Percentiles rank a stretch among this genome's conserved stretches.
These are phyloP conservation scores for Exutisphaerella laricina DNA, from an alignment of 2,329 filamentous ascomycete species.

Conservation along the genomic window DNA sequence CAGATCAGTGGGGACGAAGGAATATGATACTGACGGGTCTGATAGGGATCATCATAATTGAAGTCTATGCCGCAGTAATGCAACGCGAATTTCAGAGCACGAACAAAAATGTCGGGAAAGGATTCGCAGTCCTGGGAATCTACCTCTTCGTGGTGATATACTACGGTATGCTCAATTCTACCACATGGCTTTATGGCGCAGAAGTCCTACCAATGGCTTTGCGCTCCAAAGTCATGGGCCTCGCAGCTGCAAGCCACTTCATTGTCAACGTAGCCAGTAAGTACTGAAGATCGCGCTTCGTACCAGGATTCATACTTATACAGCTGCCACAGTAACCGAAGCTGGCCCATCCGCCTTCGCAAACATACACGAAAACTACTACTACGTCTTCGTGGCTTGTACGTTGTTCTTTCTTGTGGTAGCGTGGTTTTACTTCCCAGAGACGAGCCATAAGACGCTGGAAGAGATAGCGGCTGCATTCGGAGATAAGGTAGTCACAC, in stretches of 20 bases:
- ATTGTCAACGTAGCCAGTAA: constrained; percentile 34
- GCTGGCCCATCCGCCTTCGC: constrained; percentile 51
- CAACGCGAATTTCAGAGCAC: constrained; percentile 53
- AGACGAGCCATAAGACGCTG: constrained; percentile 29
- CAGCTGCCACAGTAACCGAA: constrained; percentile 27
- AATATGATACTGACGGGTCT: constrained; percentile 55
- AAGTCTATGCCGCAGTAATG: constrained; percentile 57
- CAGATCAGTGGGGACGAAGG: constrained; percentile 55
- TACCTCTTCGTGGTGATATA: constrained; percentile 55
- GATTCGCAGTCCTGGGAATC: constrained; percentile 55
- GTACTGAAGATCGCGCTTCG: too few relatives aligned
- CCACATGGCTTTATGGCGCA: constrained; percentile 41
- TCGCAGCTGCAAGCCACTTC: constrained; percentile 48
- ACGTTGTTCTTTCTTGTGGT: constrained; percentile 48
- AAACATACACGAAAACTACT: constrained; percentile 55
- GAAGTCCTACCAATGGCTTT: constrained; percentile 51
- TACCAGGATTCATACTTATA: too few relatives aligned
- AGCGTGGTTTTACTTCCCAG: constrained; percentile 52
- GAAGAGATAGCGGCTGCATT: constrained; percentile 32
- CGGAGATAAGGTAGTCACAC: constrained; percentile 30
- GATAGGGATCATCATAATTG: constrained; percentile 48
- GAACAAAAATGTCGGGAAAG: constrained; percentile 52
- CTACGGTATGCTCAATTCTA: constrained; percentile 26
- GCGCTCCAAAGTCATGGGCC: constrained; percentile 52
- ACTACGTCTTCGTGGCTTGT: constrained; percentile 55